A percentile compares a stretch with the other conserved stretches of the same genome.
These are phyloP conservation scores for Metarhizium guizhouense DNA, from an alignment of 2,329 filamentous ascomycete genomes.

Conservation along the genomic window DNA sequence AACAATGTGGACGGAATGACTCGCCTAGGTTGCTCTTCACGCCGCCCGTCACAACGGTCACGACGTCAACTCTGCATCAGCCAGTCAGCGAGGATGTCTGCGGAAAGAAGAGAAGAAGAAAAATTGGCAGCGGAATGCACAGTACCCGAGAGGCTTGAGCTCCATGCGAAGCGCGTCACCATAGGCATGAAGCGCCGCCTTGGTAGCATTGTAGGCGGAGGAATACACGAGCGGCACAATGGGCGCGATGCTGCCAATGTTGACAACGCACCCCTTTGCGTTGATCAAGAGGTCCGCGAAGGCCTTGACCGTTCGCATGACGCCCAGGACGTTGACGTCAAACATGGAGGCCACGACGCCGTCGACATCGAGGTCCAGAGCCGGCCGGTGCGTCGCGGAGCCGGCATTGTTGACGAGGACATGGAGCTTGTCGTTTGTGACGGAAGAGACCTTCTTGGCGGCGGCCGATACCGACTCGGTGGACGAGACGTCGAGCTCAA, in stretches of 20 bases:
- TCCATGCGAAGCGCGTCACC: constrained; percentile 13
- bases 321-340: constrained; percentile 33
- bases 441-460: constrained; percentile 7
- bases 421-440: constrained; percentile 11
- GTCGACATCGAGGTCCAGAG: constrained; percentile 19
- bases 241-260: constrained; percentile 16
- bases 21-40: constrained; percentile 12
- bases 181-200: constrained; percentile 15
- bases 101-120: neutral
- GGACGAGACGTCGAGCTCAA: constrained; percentile 24
- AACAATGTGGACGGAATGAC: neutral
- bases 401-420: constrained; percentile 16
- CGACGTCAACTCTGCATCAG: constrained; percentile 7
- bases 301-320: constrained; percentile 14
- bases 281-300: constrained; percentile 13
- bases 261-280: constrained; percentile 14
- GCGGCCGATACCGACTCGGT: constrained; percentile 16
- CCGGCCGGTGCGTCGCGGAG: constrained; percentile 14
- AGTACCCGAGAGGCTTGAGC: constrained; percentile 14
- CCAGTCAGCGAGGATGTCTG: neutral
- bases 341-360: constrained; percentile 24
- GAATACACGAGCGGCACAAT: constrained; percentile 12
- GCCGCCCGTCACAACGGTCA: constrained; percentile 9
- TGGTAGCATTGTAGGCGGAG: constrained; percentile 14
- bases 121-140: neutral